Conservation (phyloP, 2,329 filamentous ascomycete species). For the Neoascochyta sp. region DNA sequence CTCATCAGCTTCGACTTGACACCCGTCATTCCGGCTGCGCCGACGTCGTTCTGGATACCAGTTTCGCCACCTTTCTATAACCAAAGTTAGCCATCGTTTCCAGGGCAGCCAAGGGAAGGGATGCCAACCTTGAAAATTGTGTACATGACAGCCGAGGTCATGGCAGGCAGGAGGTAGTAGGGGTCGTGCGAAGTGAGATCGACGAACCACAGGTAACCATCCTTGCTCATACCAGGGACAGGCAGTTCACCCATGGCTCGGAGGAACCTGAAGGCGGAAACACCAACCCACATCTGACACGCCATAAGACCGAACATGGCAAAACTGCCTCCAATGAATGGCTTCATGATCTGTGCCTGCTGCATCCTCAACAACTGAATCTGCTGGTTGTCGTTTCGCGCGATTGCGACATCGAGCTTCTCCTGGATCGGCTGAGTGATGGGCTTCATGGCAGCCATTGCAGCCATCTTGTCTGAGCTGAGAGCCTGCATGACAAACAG, state of each 20-base stretch:
- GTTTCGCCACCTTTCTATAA: slow-evolving; percentile 49
- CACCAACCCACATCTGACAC: slow-evolving; percentile 66
- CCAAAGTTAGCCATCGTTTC: slow-evolving; percentile 18
- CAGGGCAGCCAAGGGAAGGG: slow-evolving; percentile 4
- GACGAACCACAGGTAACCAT: slow-evolving; percentile 71
- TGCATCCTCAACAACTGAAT: slow-evolving; percentile 42
- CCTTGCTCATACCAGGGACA: slow-evolving; percentile 71
- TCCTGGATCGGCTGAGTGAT: slow-evolving; percentile 54
- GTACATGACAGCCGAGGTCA: slow-evolving; percentile 56
- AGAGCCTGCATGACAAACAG: slow-evolving; percentile 61
- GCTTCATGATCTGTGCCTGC: slow-evolving; percentile 50
- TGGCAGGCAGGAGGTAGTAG: slow-evolving; percentile 66
- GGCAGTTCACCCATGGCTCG: slow-evolving; percentile 72
- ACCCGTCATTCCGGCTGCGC: slow-evolving; percentile 22
- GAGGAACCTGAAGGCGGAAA: slow-evolving; percentile 75
- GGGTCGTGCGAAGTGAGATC: slow-evolving; percentile 78
- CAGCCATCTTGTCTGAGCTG: slow-evolving; percentile 60
- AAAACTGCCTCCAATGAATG: slow-evolving; percentile 15
- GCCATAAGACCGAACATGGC: slow-evolving; percentile 54
- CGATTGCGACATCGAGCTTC: slow-evolving; percentile 49
- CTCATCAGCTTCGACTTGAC: slow-evolving; percentile 44
- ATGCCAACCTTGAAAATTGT: slow-evolving; percentile 55
- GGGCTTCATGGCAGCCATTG: slow-evolving; percentile 59
- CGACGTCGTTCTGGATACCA: slow-evolving; percentile 32
- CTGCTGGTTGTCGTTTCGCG: slow-evolving; percentile 44